Evolutionary conservation across 2,329 filamentous ascomycete genomes (phyloP).

Genomic region (Aspergillus flavus): DNA sequence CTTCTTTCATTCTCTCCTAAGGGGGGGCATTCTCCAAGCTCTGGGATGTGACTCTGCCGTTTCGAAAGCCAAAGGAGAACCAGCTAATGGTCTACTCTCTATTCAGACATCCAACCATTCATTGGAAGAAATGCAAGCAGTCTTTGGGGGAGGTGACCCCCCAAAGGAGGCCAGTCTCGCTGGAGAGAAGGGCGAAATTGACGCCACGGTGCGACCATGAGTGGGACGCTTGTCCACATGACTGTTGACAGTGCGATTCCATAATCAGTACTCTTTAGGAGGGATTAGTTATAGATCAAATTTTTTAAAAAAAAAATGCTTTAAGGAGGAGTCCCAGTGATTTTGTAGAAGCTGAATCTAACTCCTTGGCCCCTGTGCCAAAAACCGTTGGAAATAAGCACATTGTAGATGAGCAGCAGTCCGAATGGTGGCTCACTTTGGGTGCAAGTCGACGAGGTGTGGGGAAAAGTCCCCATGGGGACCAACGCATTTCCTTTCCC

Average conservation of each 20-base stretch:
- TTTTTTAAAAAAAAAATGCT: neutral
- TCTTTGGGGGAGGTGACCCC: constrained; percentile 31
- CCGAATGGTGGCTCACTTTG: neutral
- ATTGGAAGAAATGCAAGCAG: constrained; percentile 49
- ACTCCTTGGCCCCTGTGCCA: neutral
- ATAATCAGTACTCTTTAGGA: neutral
- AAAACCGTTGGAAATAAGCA: neutral
- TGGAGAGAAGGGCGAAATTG: constrained; percentile 4
- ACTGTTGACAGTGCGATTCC: neutral
- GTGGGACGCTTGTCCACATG: neutral
- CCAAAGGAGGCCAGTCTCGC: constrained; percentile 17
- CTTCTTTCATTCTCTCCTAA: neutral
- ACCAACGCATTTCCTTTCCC: neutral
- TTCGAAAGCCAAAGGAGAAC: neutral
- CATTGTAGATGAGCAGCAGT: neutral
- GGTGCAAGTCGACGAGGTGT: neutral
- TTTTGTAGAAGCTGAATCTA: neutral
- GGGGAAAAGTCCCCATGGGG: neutral
- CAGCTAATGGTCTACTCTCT: neutral
- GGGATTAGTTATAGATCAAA: neutral
- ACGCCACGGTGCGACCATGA: constrained; percentile 2
- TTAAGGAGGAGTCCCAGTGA: neutral
- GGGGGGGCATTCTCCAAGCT: too few relatives aligned
- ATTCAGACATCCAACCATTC: constrained; percentile 46
- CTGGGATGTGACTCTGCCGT: neutral